Conservation (phyloP, 23 red algal species). For the Pyropia yezoensis region DNA sequence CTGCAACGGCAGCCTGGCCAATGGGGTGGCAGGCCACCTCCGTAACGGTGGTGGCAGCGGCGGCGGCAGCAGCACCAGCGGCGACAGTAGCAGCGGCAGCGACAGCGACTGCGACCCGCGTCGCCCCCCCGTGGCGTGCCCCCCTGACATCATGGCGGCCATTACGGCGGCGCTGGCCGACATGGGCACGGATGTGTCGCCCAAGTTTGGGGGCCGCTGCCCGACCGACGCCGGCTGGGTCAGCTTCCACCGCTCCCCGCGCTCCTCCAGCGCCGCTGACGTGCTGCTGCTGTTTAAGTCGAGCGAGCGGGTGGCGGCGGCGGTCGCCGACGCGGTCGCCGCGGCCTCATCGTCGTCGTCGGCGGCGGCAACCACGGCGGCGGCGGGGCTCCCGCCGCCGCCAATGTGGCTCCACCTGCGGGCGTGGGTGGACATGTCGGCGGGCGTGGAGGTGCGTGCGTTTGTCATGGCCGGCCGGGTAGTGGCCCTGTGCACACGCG, state of each 20-base stretch:
- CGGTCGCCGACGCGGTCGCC: not conserved
- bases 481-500: constrained; percentile 22
- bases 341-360: not conserved
- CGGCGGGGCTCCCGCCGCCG: too few relatives aligned
- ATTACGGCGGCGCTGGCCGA: constrained; percentile 25
- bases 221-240: constrained; percentile 51
- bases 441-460: constrained; percentile 44
- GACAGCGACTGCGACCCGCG: not conserved
- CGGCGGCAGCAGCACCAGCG: not conserved
- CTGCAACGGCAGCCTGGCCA: not conserved
- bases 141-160: constrained; percentile 10
- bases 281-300: constrained; percentile 36
- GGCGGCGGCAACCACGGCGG: not conserved
- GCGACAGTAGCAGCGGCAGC: not conserved
- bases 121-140: not conserved
- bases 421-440: constrained; percentile 31
- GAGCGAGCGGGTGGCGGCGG: constrained; percentile 39
- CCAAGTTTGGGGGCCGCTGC: constrained; percentile 30
- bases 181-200: constrained; percentile 33
- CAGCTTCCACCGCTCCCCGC: constrained; percentile 38
- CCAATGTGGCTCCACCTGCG: constrained; percentile 11
- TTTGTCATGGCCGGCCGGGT: constrained; percentile 27
- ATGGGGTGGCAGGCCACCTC: constrained; percentile 35
- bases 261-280: constrained; percentile 34
- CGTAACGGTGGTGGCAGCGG: not conserved